phyloP scores from a whole-genome alignment of 2,329 filamentous ascomycete species.

The Trichoderma sp. region DNA sequence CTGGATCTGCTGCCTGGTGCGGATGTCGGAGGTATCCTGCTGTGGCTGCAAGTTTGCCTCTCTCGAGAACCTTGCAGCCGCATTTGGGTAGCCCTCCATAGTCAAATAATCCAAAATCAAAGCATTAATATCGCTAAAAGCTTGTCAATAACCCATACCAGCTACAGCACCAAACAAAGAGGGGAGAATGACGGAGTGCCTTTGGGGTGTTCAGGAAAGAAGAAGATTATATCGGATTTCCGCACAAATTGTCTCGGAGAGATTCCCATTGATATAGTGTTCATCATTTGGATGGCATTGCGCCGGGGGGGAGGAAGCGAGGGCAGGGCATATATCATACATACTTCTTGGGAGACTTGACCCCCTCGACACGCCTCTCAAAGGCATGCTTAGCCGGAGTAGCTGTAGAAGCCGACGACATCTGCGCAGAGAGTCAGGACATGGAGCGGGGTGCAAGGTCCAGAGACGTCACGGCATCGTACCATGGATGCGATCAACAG shows the following conservation, averaged over 20 bases:
- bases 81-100: slow-evolving; percentile 89
- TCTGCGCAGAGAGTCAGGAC: slow-evolving; percentile 40
- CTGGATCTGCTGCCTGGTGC: slow-evolving; percentile 76
- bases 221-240: slow-evolving; percentile 67
- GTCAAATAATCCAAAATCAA: slow-evolving; percentile 96
- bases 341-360: slow-evolving; percentile 88
- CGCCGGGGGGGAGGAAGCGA: not conserved
- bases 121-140: slow-evolving; percentile 81
- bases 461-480: slow-evolving; percentile 11
- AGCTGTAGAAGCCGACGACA: slow-evolving; percentile 69
- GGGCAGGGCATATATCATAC: slow-evolving; percentile 29
- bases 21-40: slow-evolving; percentile 69
- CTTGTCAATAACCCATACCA: slow-evolving; percentile 28
- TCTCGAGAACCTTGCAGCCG: slow-evolving; percentile 87
- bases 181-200: not conserved
- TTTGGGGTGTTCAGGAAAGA: slow-evolving; percentile 51
- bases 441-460: slow-evolving; percentile 10
- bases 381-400: slow-evolving; percentile 71
- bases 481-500: slow-evolving; percentile 21
- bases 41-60: slow-evolving; percentile 83
- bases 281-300: slow-evolving; percentile 62
- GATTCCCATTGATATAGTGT: slow-evolving; percentile 98
- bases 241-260: slow-evolving; percentile 93
- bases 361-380: slow-evolving; percentile 75
- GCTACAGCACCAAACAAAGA: slow-evolving; percentile 6